These are phyloP conservation scores for Capsicum baccatum DNA, from an alignment of 257 asterid genomes.

Conservation along the genomic window DNA sequence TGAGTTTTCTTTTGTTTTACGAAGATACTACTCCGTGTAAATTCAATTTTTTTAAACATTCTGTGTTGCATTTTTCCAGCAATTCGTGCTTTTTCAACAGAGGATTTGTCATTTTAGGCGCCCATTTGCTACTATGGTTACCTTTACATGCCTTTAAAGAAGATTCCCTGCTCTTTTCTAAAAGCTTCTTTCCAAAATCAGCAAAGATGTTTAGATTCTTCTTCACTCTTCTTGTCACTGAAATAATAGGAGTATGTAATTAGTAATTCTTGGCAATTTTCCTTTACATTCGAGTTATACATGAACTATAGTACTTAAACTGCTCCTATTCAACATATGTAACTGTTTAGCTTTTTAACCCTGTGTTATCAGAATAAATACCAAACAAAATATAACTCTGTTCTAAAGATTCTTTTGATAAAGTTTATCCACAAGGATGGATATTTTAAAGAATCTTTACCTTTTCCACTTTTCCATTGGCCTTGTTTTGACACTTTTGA, in stretches of 20 bases:
- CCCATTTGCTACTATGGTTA: not conserved
- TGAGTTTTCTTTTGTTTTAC: slow-evolving; percentile 41
- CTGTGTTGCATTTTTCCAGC: not conserved
- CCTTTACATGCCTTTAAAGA: not conserved
- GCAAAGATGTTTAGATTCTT: slow-evolving; percentile 9
- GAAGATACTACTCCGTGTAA: not conserved
- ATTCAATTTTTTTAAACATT: not conserved
- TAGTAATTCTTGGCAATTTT: not conserved
- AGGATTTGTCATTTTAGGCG: slow-evolving; percentile 5
- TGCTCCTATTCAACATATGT: not conserved
- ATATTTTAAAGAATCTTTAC: not conserved
- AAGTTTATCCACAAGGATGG: not conserved
- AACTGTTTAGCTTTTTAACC: not conserved
- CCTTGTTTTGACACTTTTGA: slow-evolving; percentile 5
- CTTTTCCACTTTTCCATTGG: not conserved
- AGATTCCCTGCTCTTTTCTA: not conserved
- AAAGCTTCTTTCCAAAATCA: not conserved
- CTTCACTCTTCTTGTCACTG: not conserved
- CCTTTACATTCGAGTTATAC: not conserved
- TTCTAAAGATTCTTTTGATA: not conserved
- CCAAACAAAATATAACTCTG: not conserved
- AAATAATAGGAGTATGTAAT: not conserved
- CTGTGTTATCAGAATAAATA: not conserved
- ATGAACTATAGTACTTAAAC: not conserved
- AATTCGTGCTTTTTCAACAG: not conserved